Evolutionary conservation across 2,329 filamentous ascomycete species (phyloP), one percentile per base, ranked within the genome.

Genomic region (Epichloe baconii): DNA sequence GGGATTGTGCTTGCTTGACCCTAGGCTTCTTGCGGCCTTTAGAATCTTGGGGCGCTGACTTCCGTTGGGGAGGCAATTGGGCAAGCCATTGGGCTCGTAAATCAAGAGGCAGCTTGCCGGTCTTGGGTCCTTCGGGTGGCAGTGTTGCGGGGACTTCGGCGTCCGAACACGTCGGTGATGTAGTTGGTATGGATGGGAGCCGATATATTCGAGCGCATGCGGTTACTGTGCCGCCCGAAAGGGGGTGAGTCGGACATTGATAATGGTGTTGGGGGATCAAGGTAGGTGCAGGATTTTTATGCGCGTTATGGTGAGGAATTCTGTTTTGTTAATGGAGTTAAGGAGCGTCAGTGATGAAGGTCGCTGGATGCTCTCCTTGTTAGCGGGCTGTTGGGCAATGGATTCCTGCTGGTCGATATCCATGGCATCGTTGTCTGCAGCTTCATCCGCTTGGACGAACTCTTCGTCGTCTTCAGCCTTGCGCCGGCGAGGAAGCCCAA

Each of bases 181-280:
- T 45, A 2, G 44, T 34, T 0, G 59, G 54, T 2, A 51, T 52
- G 1, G 71, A 66, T 3, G n/a, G 91, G 15, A 97, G 79, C 14
- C 87, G 83, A 67, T 97, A 98, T 56, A 97, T 82, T 37, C 93
- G 80, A 4, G 91, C 88, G 64, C 85, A 86, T 3, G 80, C 70
- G 0, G 70, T 73, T 3, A 83, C 86, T 1, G 84, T 78, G 26
- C 93, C 91, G 51, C 88, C 81, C 40, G 76, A 73, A 8, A 85
- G 63, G 44, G 93, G 74, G 0, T 80, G 50, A 97, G 71, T 47
- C 77, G 78, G 44, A 90, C 76, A 0, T 80, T 84, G 49, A 83
- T 69, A 38, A 80, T 58, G 19, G 70, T 64, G 48, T 71, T 65
- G 10, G 60, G 52, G 48, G 48, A 26, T 26, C 10, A 44, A 0